Evolutionary conservation across 176 grass and related monocot genomes (phyloP), one percentile per base, ranked within the genome.

Genomic region (Pharus latifolius): DNA sequence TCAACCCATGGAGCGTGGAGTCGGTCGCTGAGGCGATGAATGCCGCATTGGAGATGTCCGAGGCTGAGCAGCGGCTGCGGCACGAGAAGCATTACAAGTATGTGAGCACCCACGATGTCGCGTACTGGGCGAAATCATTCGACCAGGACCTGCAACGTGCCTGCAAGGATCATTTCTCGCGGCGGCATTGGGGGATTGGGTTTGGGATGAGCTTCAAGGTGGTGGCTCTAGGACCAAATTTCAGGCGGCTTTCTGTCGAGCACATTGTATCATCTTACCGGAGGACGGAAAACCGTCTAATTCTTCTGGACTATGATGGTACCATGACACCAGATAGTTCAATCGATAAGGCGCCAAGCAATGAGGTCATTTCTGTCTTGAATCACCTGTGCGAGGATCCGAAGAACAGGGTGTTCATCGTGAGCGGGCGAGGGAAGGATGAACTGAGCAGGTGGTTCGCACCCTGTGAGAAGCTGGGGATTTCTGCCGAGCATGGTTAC

Each of bases 21-120:
- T 83, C 84, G 3, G 75, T 98, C 10, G 87, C 95, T 0, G 95
- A 98, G 75, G 89, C 90, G 35, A 86, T 98, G 87, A 83, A 88
- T 66, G 49, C 74, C 1, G 90, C 95, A 10, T 27, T 90, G 40
- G 56, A 63, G 25, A 85, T 98, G 87, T 32, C 89, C 0, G 87
- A 91, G 22, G 38, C 25, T 15, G 95, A 98, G 85, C 86, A 91
- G 67, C 57, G 86, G 70, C 46, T 98, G 78, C 81, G 95, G n/a
- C 95, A 98, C 8, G 90, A 98, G 77, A 98, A 98, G 72, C 95
- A 98, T 55, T 91, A 98, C 75, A 93, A 88, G 58, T 98, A 98
- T 31, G 88, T 98, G 2, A 93, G 87, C 75, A 81, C 95, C 30
- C 95, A 98, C 27, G 90, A 91, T 58, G 95, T 99, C 22, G 71